Evolutionary conservation across 164 flowering plant species (phyloP).

Genomic region (Cinnamomum micranthum): DNA sequence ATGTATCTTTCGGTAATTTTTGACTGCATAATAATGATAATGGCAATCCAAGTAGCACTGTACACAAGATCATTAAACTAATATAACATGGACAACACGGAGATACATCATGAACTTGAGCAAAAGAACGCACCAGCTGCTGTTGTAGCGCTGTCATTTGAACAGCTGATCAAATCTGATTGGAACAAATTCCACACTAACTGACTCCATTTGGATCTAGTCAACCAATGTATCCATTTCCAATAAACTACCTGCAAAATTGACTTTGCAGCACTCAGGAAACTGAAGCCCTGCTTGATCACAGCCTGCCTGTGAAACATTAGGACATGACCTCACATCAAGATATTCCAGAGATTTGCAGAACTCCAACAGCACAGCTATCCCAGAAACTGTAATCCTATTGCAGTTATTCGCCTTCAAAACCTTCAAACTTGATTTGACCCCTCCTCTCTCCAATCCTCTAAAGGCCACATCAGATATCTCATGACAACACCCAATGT

Average conservation of each 20-base stretch:
- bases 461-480: conserved; percentile 75
- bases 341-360: conserved; percentile 68
- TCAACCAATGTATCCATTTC: conserved; percentile 38
- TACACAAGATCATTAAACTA: too few relatives aligned
- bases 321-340: conserved; percentile 85
- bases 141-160: too few relatives aligned
- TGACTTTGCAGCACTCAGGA: conserved; percentile 68
- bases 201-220: too few relatives aligned
- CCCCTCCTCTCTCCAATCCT: conserved; percentile 33
- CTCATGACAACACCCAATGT: conserved; percentile 79
- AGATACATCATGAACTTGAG: too few relatives aligned
- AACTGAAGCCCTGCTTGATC: conserved; percentile 76
- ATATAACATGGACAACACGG: too few relatives aligned
- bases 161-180: too few relatives aligned
- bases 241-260: conserved; percentile 53
- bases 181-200: too few relatives aligned
- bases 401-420: conserved; percentile 76
- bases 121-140: too few relatives aligned
- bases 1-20: too few relatives aligned
- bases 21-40: too few relatives aligned
- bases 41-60: too few relatives aligned
- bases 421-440: conserved; percentile 44
- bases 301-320: conserved; percentile 51
- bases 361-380: conserved; percentile 45
- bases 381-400: conserved; percentile 64